phyloP scores from a whole-genome alignment of 805 yeast species.

The Wickerhamiella vanderwaltii region DNA sequence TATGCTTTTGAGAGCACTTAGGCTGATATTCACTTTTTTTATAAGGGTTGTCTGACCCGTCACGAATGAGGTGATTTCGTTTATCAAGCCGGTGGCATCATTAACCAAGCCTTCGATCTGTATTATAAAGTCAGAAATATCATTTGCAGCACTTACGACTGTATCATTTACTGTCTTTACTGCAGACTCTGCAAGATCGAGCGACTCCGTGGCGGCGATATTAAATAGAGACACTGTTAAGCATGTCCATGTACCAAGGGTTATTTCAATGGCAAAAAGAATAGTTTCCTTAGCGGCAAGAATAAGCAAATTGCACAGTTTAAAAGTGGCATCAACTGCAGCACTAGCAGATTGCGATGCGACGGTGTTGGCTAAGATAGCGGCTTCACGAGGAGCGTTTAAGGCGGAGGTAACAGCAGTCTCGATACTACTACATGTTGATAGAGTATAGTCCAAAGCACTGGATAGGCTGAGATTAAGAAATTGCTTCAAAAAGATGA shows the following conservation, averaged over 20 bases:
- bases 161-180: constrained; percentile 52
- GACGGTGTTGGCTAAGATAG: constrained; percentile 42
- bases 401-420: constrained; percentile 26
- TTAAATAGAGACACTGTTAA: constrained; percentile 60
- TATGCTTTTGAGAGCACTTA: constrained; percentile 43
- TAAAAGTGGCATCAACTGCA: background rate
- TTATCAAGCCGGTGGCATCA: constrained; percentile 39
- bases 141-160: constrained; percentile 40
- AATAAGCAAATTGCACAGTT: constrained; percentile 26
- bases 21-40: constrained; percentile 44
- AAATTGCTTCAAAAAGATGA: constrained; percentile 43
- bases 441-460: constrained; percentile 31
- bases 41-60: constrained; percentile 35
- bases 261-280: constrained; percentile 54
- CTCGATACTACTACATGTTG: constrained; percentile 40
- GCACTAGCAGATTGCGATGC: constrained; percentile 32
- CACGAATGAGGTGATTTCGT: constrained; percentile 45
- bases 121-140: constrained; percentile 52
- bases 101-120: constrained; percentile 50
- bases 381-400: constrained; percentile 45
- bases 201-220: constrained; percentile 59
- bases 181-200: constrained; percentile 57
- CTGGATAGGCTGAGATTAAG: constrained; percentile 33
- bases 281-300: constrained; percentile 49
- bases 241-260: constrained; percentile 81